phyloP scores from a whole-genome alignment of 495 filamentous ascomycete genomes.

The Penicillium riverlandense region DNA sequence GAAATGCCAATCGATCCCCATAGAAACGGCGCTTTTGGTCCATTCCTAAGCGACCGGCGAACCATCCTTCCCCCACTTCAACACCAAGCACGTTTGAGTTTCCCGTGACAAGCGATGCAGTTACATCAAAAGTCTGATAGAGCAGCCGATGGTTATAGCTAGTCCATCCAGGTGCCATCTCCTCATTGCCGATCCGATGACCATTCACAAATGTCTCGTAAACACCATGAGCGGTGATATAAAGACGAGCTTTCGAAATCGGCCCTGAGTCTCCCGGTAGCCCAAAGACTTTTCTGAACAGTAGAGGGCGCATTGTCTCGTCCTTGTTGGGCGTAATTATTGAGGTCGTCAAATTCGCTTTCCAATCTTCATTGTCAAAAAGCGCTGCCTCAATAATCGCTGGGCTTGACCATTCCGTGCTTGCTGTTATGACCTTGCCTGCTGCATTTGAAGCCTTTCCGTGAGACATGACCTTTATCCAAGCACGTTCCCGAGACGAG shows the following conservation, averaged over 20 bases:
- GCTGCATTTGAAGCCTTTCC: too few relatives aligned
- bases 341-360: constrained; percentile 8
- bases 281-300: constrained; percentile 21
- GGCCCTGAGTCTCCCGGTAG: constrained; percentile 3
- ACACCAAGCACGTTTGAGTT: constrained; percentile 40
- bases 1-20: constrained; percentile 36
- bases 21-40: constrained; percentile 28
- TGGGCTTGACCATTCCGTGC: constrained; percentile 31
- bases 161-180: constrained; percentile 46
- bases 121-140: constrained; percentile 48
- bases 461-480: too few relatives aligned
- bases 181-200: constrained; percentile 36
- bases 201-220: constrained; percentile 47
- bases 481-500: constrained; percentile 27
- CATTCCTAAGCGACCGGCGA: constrained; percentile 41
- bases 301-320: constrained; percentile 17
- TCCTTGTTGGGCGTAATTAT: constrained; percentile 20
- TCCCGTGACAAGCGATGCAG: constrained; percentile 17
- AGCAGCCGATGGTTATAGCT: constrained; percentile 42
- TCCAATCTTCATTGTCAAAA: constrained; percentile 31
- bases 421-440: too few relatives aligned
- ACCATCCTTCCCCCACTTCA: constrained; percentile 51
- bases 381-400: constrained; percentile 32
- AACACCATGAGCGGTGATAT: constrained; percentile 45
- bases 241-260: constrained; percentile 26